Conservation (phyloP, 169 alveolate genomes). For the Plasmodium gallinaceum region DNA sequence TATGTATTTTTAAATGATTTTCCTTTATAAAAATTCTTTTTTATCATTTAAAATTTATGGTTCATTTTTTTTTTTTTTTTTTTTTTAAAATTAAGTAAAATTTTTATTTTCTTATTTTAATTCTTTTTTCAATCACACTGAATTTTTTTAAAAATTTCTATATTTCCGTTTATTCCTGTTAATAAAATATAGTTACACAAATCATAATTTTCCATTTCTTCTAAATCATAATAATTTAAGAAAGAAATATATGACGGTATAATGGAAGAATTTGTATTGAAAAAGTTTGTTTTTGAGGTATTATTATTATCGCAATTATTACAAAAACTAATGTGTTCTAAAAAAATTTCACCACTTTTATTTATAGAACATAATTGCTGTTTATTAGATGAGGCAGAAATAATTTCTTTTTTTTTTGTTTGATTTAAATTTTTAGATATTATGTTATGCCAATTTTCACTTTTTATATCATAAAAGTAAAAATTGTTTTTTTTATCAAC, state of each 20-base stretch:
- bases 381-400: constrained; percentile 24
- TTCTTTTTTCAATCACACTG: no score
- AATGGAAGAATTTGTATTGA: constrained; percentile 8
- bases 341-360: constrained; percentile 19
- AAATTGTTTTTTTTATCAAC: constrained; percentile 21
- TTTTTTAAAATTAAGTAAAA: no score
- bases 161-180: constrained; percentile 17
- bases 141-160: constrained; percentile 41
- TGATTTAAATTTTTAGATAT: neutral
- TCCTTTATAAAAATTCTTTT: no score
- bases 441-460: constrained; percentile 47
- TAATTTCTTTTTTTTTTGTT: neutral
- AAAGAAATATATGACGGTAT: constrained; percentile 32
- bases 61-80: no score
- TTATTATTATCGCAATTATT: neutral
- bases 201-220: neutral
- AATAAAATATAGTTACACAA: constrained; percentile 23
- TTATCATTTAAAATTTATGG: no score
- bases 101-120: no score
- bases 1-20: no score
- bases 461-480: constrained; percentile 61
- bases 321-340: constrained; percentile 20
- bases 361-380: constrained; percentile 46
- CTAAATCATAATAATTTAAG: neutral
- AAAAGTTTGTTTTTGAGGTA: constrained; percentile 16